Evolutionary conservation across 140 eudicot genomes (phyloP).

Genomic region (Ambrosia hybrid): DNA sequence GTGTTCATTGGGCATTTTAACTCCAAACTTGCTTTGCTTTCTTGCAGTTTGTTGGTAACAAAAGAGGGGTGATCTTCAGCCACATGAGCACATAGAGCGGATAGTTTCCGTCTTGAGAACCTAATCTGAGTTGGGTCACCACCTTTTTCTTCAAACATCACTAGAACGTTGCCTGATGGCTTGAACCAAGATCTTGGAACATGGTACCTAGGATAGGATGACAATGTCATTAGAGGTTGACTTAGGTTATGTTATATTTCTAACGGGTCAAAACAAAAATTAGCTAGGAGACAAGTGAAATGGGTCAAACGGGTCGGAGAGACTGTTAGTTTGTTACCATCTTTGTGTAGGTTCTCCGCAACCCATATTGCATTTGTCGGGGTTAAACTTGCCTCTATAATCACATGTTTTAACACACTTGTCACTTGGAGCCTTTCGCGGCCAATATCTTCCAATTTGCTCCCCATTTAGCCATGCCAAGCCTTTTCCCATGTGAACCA

Average conservation of each 20-base stretch:
- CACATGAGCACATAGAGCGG: slow-evolving; percentile 58
- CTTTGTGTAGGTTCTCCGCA: slow-evolving; percentile 94
- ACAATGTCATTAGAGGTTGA: slow-evolving; percentile 7
- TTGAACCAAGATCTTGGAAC: slow-evolving; percentile 99
- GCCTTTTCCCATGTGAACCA: slow-evolving; percentile 99
- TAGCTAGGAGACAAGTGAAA: background rate
- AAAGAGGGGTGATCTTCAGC: slow-evolving; percentile 79
- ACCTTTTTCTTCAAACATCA: slow-evolving; percentile 93
- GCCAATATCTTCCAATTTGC: slow-evolving; percentile 96
- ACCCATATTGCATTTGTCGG: slow-evolving; percentile 82
- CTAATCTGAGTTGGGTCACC: slow-evolving; percentile 91
- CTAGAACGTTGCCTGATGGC: slow-evolving; percentile 79
- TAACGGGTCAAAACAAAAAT: background rate
- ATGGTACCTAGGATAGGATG: slow-evolving; percentile 61
- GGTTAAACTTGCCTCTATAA: slow-evolving; percentile 87
- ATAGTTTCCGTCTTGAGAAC: slow-evolving; percentile 61
- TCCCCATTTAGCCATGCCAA: slow-evolving; percentile 95
- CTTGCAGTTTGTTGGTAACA: slow-evolving; percentile 32
- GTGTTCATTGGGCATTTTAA: slow-evolving; percentile 63
- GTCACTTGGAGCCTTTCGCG: slow-evolving; percentile 72
- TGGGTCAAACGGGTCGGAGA: background rate
- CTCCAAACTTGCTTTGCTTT: slow-evolving; percentile 39
- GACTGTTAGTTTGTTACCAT: slow-evolving; percentile 55
- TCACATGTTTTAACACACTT: slow-evolving; percentile 77
- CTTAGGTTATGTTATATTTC: slow-evolving; percentile 1